phyloP scores from a whole-genome alignment of 2,329 filamentous ascomycete genomes.

The Aspergillus quadricinctus region DNA sequence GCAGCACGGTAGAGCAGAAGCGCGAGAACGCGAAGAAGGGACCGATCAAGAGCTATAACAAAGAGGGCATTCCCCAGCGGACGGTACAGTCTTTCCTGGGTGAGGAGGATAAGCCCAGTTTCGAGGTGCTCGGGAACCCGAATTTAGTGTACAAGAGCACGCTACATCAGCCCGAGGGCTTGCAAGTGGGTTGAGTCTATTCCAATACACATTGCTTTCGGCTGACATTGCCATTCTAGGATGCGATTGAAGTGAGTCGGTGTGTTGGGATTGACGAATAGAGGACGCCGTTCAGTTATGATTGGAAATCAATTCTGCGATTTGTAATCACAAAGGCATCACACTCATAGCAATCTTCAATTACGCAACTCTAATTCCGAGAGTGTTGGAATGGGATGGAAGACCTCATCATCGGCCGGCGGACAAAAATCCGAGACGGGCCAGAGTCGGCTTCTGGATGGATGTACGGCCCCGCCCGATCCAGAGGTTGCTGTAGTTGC shows the following conservation, averaged over 20 bases:
- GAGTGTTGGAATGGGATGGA: neutral
- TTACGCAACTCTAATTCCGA: neutral
- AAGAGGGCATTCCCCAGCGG: constrained; percentile 16
- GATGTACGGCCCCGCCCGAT: constrained; percentile 18
- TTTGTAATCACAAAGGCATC: neutral
- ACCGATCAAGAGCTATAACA: constrained; percentile 13
- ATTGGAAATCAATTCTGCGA: constrained; percentile 8
- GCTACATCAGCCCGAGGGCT: constrained; percentile 24
- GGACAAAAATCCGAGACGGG: constrained; percentile 8
- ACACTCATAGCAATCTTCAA: neutral
- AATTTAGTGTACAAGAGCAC: constrained; percentile 62
- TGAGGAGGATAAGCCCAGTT: constrained; percentile 21
- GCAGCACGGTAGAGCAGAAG: constrained; percentile 62
- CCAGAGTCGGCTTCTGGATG: constrained; percentile 54
- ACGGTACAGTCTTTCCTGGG: constrained; percentile 22
- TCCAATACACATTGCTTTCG: neutral
- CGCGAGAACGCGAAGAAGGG: constrained; percentile 36
- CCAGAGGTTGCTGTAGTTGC: constrained; percentile 30
- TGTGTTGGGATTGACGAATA: constrained; percentile 25
- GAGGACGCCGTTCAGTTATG: constrained; percentile 4
- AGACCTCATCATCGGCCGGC: constrained; percentile 3
- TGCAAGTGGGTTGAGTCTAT: constrained; percentile 17
- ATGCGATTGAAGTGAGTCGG: constrained; percentile 29
- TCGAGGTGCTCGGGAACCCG: constrained; percentile 53
- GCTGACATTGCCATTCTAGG: constrained; percentile 15